Percentiles rank a stretch among this genome's conserved stretches.
These are phyloP conservation scores for Vaccinium corymbosum DNA, from an alignment of 148 eudicot species.

Conservation along the genomic window DNA sequence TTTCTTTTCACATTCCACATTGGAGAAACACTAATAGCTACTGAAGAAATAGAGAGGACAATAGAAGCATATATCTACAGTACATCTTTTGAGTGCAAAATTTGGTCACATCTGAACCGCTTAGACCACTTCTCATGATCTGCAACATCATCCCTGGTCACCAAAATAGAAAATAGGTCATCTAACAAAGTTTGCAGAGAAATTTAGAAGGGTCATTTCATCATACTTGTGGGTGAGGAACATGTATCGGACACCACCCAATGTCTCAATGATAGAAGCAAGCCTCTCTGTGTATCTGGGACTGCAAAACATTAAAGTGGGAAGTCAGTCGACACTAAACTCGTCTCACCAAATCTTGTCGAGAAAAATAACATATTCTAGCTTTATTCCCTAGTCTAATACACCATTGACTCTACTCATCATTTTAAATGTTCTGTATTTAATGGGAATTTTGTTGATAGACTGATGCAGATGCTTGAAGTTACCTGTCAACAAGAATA, in stretches of 20 bases:
- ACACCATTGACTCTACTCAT: not conserved
- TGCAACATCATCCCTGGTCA: constrained; percentile 56
- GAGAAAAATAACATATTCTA: not conserved
- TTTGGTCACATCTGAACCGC: constrained; percentile 37
- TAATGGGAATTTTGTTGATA: not conserved
- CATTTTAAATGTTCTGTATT: not conserved
- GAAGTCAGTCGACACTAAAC: constrained; percentile 9
- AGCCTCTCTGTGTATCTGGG: constrained; percentile 42
- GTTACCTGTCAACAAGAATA: constrained; percentile 50
- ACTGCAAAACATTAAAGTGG: constrained; percentile 27
- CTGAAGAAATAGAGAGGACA: not conserved
- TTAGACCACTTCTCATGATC: constrained; percentile 54
- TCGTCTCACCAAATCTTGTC: not conserved
- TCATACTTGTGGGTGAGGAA: constrained; percentile 50
- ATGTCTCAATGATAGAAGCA: constrained; percentile 32
- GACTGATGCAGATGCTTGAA: not conserved
- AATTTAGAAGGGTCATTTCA: not conserved
- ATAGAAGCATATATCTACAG: not conserved
- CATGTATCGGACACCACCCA: constrained; percentile 58
- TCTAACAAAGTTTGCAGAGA: not conserved
- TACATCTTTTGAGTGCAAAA: constrained; percentile 43
- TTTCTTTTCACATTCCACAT: not conserved
- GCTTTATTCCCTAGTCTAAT: not conserved
- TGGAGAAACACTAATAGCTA: not conserved
- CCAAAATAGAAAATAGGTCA: constrained; percentile 1